phyloP scores from a whole-genome alignment of 1,284 basidiomycete species.

The Leccinum angustisporum region DNA sequence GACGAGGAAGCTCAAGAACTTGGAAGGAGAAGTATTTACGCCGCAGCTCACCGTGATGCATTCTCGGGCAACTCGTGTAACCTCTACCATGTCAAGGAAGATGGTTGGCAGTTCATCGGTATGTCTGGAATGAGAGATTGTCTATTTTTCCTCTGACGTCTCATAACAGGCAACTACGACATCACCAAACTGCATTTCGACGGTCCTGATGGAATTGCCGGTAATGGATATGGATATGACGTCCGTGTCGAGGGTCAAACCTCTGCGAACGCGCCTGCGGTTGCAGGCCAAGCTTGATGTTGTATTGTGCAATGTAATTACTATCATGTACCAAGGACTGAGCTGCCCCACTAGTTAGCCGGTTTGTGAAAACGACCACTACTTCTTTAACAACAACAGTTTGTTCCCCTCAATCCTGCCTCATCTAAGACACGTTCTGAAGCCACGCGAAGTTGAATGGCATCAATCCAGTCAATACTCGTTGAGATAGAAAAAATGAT shows the following conservation, averaged over 20 bases:
- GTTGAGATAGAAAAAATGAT: too few relatives aligned
- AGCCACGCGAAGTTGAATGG: too few relatives aligned
- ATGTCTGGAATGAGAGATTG: constrained; percentile 26
- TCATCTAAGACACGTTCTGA: too few relatives aligned
- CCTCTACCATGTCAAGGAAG: constrained; percentile 92
- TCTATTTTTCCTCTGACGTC: constrained; percentile 12
- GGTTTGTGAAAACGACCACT: too few relatives aligned
- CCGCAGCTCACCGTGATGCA: constrained; percentile 96
- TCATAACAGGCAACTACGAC: constrained; percentile 74
- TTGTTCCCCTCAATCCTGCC: too few relatives aligned
- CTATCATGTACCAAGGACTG: too few relatives aligned
- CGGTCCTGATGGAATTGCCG: constrained; percentile 67
- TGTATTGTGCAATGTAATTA: constrained; percentile 17
- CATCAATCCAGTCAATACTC: too few relatives aligned
- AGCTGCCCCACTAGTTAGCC: too few relatives aligned
- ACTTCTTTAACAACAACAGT: too few relatives aligned
- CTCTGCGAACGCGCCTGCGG: constrained; percentile 20
- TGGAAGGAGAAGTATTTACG: constrained; percentile 92
- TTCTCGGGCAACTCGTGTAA: constrained; percentile 98
- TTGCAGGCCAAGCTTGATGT: constrained; percentile 21
- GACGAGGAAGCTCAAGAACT: constrained; percentile 96
- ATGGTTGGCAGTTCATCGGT: constrained; percentile 95
- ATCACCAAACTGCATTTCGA: constrained; percentile 80
- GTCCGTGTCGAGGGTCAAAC: constrained; percentile 48
- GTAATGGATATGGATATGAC: constrained; percentile 76